Percentiles rank a stretch among this genome's conserved stretches.
These are phyloP conservation scores for Rhodotorula sp. DNA, from an alignment of 1,284 basidiomycete species.

Conservation along the genomic window DNA sequence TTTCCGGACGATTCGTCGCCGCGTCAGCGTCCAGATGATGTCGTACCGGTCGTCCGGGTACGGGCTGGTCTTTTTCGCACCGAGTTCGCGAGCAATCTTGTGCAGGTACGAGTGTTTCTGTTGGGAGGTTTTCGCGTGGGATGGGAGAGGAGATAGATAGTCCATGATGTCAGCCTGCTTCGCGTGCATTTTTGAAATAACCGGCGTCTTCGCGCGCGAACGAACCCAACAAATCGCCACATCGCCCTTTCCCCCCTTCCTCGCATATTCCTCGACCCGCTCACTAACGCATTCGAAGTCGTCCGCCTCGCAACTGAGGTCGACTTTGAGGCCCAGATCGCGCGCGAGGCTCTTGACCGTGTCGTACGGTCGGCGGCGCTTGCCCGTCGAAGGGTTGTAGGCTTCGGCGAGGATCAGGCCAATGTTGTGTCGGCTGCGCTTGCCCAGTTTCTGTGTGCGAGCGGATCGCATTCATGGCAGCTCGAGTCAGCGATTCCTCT, in stretches of 20 bases:
- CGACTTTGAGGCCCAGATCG: conserved; percentile 45
- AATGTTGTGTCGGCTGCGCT: conserved; percentile 40
- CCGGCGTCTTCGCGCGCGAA: too few species aligned
- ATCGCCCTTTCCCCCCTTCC: conserved; percentile 31
- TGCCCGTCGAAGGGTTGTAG: conserved; percentile 42
- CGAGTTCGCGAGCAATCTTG: conserved; percentile 44
- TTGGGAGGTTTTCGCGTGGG: too few species aligned
- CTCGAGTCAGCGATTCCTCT: background rate
- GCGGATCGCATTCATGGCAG: too few species aligned
- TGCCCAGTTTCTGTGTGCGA: conserved; percentile 45
- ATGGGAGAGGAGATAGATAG: too few species aligned
- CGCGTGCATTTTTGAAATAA: too few species aligned
- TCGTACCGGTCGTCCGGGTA: conserved; percentile 44
- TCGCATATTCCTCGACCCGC: conserved; percentile 42
- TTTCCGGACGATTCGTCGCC: conserved; percentile 37
- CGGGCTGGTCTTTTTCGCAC: conserved; percentile 27
- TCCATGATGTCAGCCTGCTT: too few species aligned
- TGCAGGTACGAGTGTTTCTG: conserved; percentile 42
- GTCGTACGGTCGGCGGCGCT: conserved; percentile 45
- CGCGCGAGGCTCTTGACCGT: conserved; percentile 48
- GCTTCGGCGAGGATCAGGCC: conserved; percentile 46
- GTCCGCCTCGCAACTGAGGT: conserved; percentile 46
- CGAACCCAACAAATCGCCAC: conserved; percentile 46
- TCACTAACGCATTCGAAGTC: conserved; percentile 45
- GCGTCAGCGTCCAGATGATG: conserved; percentile 41